phyloP scores from a whole-genome alignment of 805 yeast genomes.

The Kuraishia hungarica region DNA sequence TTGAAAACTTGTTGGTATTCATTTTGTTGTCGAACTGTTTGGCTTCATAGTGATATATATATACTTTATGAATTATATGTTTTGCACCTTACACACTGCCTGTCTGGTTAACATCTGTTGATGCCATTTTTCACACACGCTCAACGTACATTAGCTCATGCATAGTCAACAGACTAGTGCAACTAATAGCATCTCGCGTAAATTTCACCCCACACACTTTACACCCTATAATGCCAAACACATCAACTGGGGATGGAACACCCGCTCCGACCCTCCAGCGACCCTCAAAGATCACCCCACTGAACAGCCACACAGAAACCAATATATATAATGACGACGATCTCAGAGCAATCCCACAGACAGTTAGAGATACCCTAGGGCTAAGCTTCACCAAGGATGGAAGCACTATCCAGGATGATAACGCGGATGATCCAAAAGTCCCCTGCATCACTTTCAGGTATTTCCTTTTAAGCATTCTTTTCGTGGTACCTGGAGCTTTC shows the following conservation, averaged over 20 bases:
- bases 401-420: neutral
- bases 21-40: too few species aligned
- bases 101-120: too few species aligned
- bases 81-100: too few species aligned
- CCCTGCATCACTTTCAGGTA: slow-evolving; percentile 26
- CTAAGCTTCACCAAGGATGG: slow-evolving; percentile 10
- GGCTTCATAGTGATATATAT: too few species aligned
- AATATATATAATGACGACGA: slow-evolving; percentile 5
- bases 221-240: neutral
- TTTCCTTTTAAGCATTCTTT: slow-evolving; percentile 23
- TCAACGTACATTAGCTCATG: neutral
- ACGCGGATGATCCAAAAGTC: slow-evolving; percentile 13
- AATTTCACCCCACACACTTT: neutral
- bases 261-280: neutral
- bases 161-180: neutral
- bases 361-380: slow-evolving; percentile 24
- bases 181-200: neutral
- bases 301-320: neutral
- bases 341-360: slow-evolving; percentile 19
- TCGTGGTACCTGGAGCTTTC: slow-evolving; percentile 31
- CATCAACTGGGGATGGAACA: neutral
- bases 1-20: too few species aligned
- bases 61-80: too few species aligned
- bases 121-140: too few species aligned
- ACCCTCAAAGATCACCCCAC: neutral